Base-by-base conservation (phyloP, 306 rosid species). In the Cyclanthera cordifolia region DNA sequence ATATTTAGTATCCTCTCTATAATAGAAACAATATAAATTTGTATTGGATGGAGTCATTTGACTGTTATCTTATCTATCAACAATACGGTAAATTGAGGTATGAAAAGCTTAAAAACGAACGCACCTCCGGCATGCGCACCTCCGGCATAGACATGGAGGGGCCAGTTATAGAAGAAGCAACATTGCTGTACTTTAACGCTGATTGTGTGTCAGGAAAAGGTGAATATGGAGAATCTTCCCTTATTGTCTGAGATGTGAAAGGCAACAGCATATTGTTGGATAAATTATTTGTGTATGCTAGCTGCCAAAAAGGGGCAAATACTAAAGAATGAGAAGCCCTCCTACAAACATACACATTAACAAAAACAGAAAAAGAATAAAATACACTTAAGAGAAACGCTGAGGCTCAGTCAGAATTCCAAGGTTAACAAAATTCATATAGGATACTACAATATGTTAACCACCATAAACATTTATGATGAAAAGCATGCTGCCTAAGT, bases 201-300 rank as follows among this genome's bases (percentile, higher is more conserved):
- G 95, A 79, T 77, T 90, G 99, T 54, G 90, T 72, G 27, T 78
- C 79, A 30, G 95, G 95, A 78, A 94, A 94, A 67, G 99, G 95
- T 43, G 97, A 88, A 77, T 94, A 94, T 13, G 91, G 84, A 73
- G 83, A 82, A 70, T 94, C 97, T 51, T 94, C 99, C 82, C 99
- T 88, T 24, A 67, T 86, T 30, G 86, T 82, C 81, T 88, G 99
- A 81, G 74, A 89, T 0, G 78, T 86, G 5, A 95, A 88, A 71
- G 90, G 86, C 89, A 94, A 78, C 75, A 90, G 74, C 71, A 66
- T 47, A 72, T 89, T 81, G 83, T 83, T 84, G 50, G 99, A 95
- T 78, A 94, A 80, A 59, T 91, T 88, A 82, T 83, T 90, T 48
- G 99, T 80, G 70, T 93, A 87, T 28, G 83, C 97, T 85, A 90